A percentile compares a stretch with the other conserved stretches of the same genome.
phyloP scores from a whole-genome alignment of 345 rosid species.

The Noccaea bulbosa region DNA sequence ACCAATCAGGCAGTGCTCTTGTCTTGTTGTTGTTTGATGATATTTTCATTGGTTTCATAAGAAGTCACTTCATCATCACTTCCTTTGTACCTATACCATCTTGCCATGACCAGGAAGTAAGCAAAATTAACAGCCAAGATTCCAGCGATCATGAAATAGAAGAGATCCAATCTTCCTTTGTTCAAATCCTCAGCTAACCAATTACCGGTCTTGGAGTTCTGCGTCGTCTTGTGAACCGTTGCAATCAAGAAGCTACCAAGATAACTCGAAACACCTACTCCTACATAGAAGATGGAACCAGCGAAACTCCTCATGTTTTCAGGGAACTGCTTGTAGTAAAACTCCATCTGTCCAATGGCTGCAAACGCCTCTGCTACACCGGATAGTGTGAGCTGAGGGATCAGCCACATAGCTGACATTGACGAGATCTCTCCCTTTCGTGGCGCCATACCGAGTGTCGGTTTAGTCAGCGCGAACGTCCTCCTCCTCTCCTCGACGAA shows the following conservation, averaged over 20 bases:
- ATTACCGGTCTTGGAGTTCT: constrained; percentile 36
- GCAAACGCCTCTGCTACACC: constrained; percentile 59
- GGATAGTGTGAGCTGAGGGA: constrained; percentile 56
- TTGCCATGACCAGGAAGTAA: constrained; percentile 44
- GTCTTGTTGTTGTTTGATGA: background rate
- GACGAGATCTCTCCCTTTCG: constrained; percentile 57
- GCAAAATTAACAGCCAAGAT: constrained; percentile 42
- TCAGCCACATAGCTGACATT: constrained; percentile 58
- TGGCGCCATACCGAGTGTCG: constrained; percentile 51
- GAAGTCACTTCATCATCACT: constrained; percentile 35
- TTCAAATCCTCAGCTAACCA: constrained; percentile 51
- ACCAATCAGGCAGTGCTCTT: constrained; percentile 37
- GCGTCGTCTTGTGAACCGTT: constrained; percentile 39
- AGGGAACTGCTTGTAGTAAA: constrained; percentile 62
- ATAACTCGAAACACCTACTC: constrained; percentile 46
- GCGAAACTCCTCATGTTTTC: constrained; percentile 62
- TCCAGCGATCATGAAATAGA: constrained; percentile 50
- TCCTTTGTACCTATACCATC: constrained; percentile 51
- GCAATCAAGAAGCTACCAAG: constrained; percentile 48
- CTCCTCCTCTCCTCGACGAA: constrained; percentile 56
- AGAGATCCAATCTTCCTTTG: constrained; percentile 54
- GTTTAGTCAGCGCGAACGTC: constrained; percentile 49
- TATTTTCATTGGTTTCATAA: constrained; percentile 19
- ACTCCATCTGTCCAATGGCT: constrained; percentile 50
- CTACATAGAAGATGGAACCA: constrained; percentile 41